Conservation (phyloP, 2,329 filamentous ascomycete genomes). For the Venturia pyrina region DNA sequence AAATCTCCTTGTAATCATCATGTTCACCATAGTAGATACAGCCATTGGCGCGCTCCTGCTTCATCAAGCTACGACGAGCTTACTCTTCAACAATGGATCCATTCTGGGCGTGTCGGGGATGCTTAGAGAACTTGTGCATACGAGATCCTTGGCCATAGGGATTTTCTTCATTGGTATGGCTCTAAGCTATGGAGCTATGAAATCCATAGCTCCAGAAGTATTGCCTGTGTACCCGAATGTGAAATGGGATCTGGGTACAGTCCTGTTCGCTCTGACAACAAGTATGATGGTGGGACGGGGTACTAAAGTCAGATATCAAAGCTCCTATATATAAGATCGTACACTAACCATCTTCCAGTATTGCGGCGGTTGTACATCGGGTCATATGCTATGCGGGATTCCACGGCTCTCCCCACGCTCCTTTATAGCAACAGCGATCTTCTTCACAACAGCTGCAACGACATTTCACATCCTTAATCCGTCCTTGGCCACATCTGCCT, state of each 20-base stretch:
- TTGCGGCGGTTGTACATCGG: constrained; percentile 43
- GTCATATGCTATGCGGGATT: constrained; percentile 42
- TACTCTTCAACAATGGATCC: constrained; percentile 42
- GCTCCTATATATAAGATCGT: constrained; percentile 4
- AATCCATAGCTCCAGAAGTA: constrained; percentile 32
- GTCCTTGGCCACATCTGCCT: constrained; percentile 30
- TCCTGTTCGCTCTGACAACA: constrained; percentile 29
- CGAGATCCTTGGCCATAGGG: constrained; percentile 29
- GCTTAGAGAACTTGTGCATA: constrained; percentile 21
- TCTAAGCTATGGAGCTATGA: constrained; percentile 27
- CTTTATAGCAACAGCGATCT: constrained; percentile 34
- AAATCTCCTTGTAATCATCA: constrained; percentile 16
- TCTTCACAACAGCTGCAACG: constrained; percentile 32
- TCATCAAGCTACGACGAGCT: constrained; percentile 38
- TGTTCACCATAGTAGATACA: constrained; percentile 46
- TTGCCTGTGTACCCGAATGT: constrained; percentile 33
- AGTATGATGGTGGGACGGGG: constrained; percentile 41
- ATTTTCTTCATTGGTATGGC: constrained; percentile 37
- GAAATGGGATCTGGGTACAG: constrained; percentile 19
- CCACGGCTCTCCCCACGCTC: constrained; percentile 41
- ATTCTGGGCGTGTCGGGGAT: constrained; percentile 42
- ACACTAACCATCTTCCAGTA: constrained; percentile 22
- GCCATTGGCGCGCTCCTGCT: constrained; percentile 41
- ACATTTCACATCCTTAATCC: constrained; percentile 31
- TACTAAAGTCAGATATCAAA: constrained; percentile 34